Evolutionary conservation across 2,329 filamentous ascomycete species (phyloP).

Genomic region (Pezicula rhizophila): DNA sequence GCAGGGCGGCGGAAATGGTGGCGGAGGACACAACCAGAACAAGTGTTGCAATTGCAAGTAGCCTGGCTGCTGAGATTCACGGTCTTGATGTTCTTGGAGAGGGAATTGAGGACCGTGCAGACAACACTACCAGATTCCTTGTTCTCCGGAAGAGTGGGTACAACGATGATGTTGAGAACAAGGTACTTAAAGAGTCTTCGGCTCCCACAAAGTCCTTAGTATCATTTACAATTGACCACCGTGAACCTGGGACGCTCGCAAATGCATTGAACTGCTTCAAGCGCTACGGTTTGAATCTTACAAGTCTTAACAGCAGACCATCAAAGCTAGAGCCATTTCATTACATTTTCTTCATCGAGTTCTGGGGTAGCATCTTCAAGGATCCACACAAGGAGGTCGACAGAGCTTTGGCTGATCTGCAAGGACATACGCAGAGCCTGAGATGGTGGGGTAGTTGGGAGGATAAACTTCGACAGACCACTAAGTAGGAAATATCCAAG

Average conservation of each 20-base stretch:
- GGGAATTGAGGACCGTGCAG: constrained; percentile 65
- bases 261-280: constrained; percentile 76
- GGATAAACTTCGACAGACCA: constrained; percentile 10
- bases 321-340: constrained; percentile 72
- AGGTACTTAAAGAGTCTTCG: constrained; percentile 6
- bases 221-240: constrained; percentile 76
- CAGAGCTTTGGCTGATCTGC: constrained; percentile 53
- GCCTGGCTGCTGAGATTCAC: constrained; percentile 63
- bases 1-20: constrained; percentile 74
- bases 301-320: constrained; percentile 83
- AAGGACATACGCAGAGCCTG: constrained; percentile 51
- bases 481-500: too few species aligned
- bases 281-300: constrained; percentile 68
- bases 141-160: constrained; percentile 41
- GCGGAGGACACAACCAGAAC: constrained; percentile 49
- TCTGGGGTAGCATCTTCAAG: constrained; percentile 55
- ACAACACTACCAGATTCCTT: constrained; percentile 78
- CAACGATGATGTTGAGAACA: constrained; percentile 1
- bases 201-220: constrained; percentile 62
- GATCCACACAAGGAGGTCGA: constrained; percentile 54
- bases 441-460: constrained; percentile 68
- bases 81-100: constrained; percentile 63
- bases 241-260: constrained; percentile 73
- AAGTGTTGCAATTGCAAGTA: constrained; percentile 73
- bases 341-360: constrained; percentile 94